Evolutionary conservation across 495 filamentous ascomycete species (phyloP), one percentile per base, ranked within the genome.

Genomic region (Lasiosphaeria hispida): DNA sequence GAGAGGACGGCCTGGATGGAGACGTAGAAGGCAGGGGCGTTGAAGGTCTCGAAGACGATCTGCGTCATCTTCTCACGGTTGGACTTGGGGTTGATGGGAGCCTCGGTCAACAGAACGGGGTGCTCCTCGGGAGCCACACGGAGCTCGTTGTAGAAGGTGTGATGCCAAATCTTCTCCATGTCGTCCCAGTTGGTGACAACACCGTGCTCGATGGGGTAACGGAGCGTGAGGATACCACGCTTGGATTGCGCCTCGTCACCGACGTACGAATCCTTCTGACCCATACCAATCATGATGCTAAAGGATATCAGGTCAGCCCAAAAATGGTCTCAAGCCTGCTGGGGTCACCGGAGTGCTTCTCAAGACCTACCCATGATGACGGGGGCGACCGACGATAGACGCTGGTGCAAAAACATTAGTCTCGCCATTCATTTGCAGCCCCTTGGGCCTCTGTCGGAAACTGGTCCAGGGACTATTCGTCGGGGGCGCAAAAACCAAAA

Each of bases 201-300:
- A 90, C 94, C 94, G 82, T 98, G 94, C 85, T 98, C 94, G 73
- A 98, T 96, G 68, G 94, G 94, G 80, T 98, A 98, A 81, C 95
- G 88, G 72, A 98, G 87, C 58, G 95, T 98, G 62, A 98, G 85
- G 80, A 98, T 95, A 91, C 94, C 94, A 90, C 94, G 93, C 75
- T 96, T 96, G 75, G 92, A 96, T 80, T 96, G 92, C 79, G 92
- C 92, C 84, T 98, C 94, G 82, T 98, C 94, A 85, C 94, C 94
- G 65, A 98, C 94, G 74, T 98, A 98, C 59, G 94, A 98, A 84
- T 98, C 94, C 83, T 98, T 98, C 82, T 98, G 94, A 70, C 94
- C 94, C 94, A 98, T 97, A 87, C 94, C 94, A 77, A 98, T 98
- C 94, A 98, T 98, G 82, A 98, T 98, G 86, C 94, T 97, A 69